These are phyloP conservation scores for Asclepias syriaca DNA, from an alignment of 257 asterid genomes.

Conservation along the genomic window DNA sequence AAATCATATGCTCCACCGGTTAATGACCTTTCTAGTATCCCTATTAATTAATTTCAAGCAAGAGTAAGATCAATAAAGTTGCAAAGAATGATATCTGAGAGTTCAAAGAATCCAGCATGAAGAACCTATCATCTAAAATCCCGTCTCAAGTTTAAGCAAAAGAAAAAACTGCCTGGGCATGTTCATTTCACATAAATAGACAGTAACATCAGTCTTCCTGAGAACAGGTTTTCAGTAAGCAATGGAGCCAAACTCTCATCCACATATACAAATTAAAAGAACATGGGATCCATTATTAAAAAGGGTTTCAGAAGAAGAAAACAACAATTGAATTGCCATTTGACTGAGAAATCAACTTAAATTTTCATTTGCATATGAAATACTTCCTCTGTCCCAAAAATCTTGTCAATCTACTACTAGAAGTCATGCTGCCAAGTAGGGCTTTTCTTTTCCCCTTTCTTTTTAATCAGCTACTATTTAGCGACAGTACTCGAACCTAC, in stretches of 20 bases:
- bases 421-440: too few species aligned
- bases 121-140: not conserved
- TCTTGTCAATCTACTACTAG: too few species aligned
- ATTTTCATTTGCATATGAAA: too few species aligned
- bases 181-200: not conserved
- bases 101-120: not conserved
- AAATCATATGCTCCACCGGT: conserved; percentile 74
- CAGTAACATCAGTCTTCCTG: not conserved
- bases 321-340: too few species aligned
- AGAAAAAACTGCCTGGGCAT: not conserved
- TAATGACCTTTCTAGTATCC: conserved; percentile 36
- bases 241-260: not conserved
- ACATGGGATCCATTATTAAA: not conserved
- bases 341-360: too few species aligned
- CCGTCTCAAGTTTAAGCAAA: not conserved
- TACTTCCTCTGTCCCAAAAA: too few species aligned
- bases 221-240: not conserved
- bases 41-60: conserved; percentile 3
- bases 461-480: too few species aligned
- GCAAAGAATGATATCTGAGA: not conserved
- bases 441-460: too few species aligned
- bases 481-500: too few species aligned
- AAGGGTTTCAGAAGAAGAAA: not conserved
- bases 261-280: not conserved
- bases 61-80: not conserved